Evolutionary conservation across 2,329 filamentous ascomycete species (phyloP).

Genomic region (Zasmidium angulare): DNA sequence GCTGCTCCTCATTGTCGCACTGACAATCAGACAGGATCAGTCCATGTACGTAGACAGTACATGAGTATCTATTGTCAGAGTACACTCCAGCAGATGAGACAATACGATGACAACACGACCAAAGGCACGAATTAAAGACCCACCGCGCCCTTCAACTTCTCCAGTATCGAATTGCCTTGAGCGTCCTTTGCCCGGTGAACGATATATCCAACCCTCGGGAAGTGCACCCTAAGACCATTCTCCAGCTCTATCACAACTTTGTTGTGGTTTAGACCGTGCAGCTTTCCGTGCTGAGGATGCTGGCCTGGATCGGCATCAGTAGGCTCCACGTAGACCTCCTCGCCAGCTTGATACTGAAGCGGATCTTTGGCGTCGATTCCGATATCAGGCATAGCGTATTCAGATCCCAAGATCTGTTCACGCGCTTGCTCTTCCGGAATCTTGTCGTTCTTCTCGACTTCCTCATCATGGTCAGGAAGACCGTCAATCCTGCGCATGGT

Average conservation of each 20-base stretch:
- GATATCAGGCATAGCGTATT: conserved; percentile 17
- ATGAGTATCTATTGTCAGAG: background rate
- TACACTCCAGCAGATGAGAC: too few relatives aligned
- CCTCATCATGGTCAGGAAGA: conserved; percentile 18
- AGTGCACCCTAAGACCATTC: conserved; percentile 34
- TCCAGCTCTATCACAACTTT: conserved; percentile 29
- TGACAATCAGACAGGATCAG: background rate
- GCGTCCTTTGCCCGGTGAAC: conserved; percentile 9
- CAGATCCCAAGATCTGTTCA: conserved; percentile 17
- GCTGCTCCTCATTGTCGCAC: background rate
- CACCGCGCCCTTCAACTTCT: conserved; percentile 4
- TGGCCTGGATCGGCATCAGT: conserved; percentile 24
- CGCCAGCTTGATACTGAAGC: conserved; percentile 14
- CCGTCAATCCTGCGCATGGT: conserved; percentile 14
- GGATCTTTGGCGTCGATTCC: conserved; percentile 20
- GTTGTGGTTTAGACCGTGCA: conserved; percentile 20
- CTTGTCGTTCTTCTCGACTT: conserved; percentile 13
- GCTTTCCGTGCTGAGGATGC: conserved; percentile 21
- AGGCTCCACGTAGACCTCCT: conserved; percentile 20
- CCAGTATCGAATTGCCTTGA: conserved; percentile 3
- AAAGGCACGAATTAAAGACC: too few relatives aligned
- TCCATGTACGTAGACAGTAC: background rate
- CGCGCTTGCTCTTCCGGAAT: conserved; percentile 22
- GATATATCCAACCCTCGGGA: conserved; percentile 40
- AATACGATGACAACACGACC: too few relatives aligned